These are phyloP conservation scores for Calocera cornea DNA, from an alignment of 768 basidiomycete species.

Conservation along the genomic window DNA sequence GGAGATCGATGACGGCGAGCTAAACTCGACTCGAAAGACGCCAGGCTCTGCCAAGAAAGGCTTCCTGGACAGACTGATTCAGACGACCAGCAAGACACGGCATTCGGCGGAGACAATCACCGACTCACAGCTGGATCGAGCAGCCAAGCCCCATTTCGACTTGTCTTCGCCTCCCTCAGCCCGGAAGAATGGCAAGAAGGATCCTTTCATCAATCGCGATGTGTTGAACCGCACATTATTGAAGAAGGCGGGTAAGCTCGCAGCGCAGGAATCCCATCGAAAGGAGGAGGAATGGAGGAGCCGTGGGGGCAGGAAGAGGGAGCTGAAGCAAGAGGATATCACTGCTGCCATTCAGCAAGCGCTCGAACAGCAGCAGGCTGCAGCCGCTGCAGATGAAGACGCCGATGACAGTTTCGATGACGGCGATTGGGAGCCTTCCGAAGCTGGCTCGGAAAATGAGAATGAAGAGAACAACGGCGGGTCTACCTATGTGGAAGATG, in stretches of 20 bases:
- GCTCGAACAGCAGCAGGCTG: neutral
- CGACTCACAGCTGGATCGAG: neutral
- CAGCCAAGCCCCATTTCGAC: neutral
- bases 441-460: neutral
- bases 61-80: neutral
- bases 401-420: neutral
- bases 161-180: neutral
- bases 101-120: neutral
- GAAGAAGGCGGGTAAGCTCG: neutral
- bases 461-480: neutral
- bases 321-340: neutral
- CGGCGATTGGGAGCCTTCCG: neutral
- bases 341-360: neutral
- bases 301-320: neutral
- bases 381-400: neutral
- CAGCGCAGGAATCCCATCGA: neutral
- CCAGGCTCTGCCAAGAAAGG: neutral
- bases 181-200: neutral
- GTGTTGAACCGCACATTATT: neutral
- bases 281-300: conserved; percentile 2
- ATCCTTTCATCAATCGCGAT: neutral
- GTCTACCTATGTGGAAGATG: neutral
- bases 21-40: neutral
- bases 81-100: neutral
- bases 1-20: neutral